Percentiles rank a stretch among this genome's conserved stretches.
Conservation (phyloP, 345 rosid species). For the Luvunga scandens region DNA sequence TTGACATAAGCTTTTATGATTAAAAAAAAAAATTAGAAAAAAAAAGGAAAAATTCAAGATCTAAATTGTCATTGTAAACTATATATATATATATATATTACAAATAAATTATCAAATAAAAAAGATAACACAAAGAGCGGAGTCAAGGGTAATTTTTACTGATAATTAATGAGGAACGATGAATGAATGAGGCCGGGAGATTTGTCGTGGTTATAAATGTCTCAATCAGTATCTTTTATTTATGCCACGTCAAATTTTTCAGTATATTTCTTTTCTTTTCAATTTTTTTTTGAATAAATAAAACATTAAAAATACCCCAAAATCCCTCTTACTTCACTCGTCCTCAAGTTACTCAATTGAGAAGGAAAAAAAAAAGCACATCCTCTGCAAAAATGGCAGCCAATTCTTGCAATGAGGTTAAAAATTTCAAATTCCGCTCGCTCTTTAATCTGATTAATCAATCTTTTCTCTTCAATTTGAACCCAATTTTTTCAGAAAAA, state of each 20-base stretch:
- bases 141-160: constrained; percentile 16
- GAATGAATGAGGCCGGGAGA: neutral
- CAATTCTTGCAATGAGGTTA: constrained; percentile 27
- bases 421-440: neutral
- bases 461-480: neutral
- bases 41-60: neutral
- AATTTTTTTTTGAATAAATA: no score
- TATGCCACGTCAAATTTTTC: constrained; percentile 35
- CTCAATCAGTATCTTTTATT: constrained; percentile 33
- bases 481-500: neutral
- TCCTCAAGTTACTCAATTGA: neutral
- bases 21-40: neutral
- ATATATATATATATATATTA: no score
- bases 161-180: neutral
- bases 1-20: no score
- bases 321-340: constrained; percentile 3
- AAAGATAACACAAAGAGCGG: neutral
- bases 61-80: neutral
- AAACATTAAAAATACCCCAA: neutral
- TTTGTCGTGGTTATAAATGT: constrained; percentile 30
- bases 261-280: constrained; percentile 1
- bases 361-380: neutral
- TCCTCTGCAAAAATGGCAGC: constrained; percentile 22
- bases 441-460: neutral
- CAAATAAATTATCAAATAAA: neutral